These are phyloP conservation scores for Polymyxa betae DNA, from an alignment of 208 protist genomes.

Conservation along the genomic window DNA sequence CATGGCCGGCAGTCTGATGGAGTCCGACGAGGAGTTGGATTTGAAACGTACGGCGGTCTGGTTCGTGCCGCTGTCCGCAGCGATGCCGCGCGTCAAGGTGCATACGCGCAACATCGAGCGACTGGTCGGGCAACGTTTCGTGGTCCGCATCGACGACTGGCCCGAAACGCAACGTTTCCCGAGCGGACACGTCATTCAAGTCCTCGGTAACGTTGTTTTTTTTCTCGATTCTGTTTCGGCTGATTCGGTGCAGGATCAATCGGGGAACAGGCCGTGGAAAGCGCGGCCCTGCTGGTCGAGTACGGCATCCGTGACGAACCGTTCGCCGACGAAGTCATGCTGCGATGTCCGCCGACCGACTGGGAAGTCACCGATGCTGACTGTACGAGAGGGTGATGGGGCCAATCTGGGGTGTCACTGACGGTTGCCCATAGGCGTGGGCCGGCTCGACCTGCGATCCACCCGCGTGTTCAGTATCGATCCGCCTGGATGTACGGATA, in stretches of 20 bases:
- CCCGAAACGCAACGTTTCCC: constrained; percentile 61
- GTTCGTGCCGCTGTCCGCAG: constrained; percentile 31
- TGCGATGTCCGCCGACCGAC: constrained; percentile 49
- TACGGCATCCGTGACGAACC: constrained; percentile 66
- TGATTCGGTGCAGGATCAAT: constrained; percentile 19
- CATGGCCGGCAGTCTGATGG: constrained; percentile 23
- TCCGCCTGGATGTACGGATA: constrained; percentile 76
- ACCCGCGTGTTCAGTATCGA: constrained; percentile 69
- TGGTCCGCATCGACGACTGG: constrained; percentile 69
- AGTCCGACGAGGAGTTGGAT: constrained; percentile 24
- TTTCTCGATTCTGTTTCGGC: too few species aligned
- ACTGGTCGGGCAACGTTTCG: constrained; percentile 61
- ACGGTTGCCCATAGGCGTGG: not conserved
- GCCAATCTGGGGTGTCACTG: not conserved
- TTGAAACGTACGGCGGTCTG: constrained; percentile 24
- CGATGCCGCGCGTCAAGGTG: constrained; percentile 54
- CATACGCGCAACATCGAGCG: constrained; percentile 52
- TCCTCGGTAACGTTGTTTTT: too few species aligned
- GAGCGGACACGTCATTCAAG: constrained; percentile 65
- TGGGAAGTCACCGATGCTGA: constrained; percentile 62
- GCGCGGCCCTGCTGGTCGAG: constrained; percentile 73
- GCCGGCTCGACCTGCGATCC: constrained; percentile 67
- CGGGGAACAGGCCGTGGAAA: constrained; percentile 79
- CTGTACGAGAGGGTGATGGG: not conserved
- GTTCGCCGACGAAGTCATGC: constrained; percentile 58